A percentile compares a stretch with the other conserved stretches of the same genome.
phyloP scores from a whole-genome alignment of 305 asterid genomes.

The Fraxinus latifolia region DNA sequence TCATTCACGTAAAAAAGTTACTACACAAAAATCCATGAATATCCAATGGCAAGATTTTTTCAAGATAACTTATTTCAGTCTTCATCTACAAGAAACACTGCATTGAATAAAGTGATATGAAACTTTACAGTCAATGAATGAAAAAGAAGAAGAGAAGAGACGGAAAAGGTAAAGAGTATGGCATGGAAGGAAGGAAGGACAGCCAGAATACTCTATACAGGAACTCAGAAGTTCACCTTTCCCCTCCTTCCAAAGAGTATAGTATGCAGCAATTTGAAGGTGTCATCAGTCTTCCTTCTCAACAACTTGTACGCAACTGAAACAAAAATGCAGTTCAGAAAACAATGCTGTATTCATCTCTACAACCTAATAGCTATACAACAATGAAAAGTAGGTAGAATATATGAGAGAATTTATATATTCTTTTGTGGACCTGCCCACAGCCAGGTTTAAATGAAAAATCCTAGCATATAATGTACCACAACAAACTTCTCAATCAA shows the following conservation, averaged over 20 bases:
- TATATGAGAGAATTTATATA: not conserved
- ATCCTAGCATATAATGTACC: not conserved
- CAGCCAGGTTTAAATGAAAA: not conserved
- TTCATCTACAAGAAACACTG: not conserved
- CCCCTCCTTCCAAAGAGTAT: conserved; percentile 85
- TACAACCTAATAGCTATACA: not conserved
- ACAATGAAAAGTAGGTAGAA: not conserved
- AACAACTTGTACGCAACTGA: conserved; percentile 79
- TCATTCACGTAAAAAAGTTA: not conserved
- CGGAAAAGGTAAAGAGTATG: not conserved
- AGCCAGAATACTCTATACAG: conserved; percentile 14
- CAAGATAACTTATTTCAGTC: not conserved
- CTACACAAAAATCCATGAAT: not conserved
- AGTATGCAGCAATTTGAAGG: conserved; percentile 67
- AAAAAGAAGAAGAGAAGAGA: not conserved
- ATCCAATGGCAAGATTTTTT: not conserved
- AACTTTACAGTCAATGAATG: not conserved
- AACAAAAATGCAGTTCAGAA: conserved; percentile 26
- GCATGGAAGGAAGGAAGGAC: not conserved
- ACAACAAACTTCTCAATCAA: not conserved
- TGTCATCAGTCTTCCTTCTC: conserved; percentile 80
- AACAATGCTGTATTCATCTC: conserved; percentile 13
- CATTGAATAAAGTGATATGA: conserved; percentile 10
- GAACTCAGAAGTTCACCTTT: conserved; percentile 51
- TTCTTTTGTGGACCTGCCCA: not conserved